A percentile compares a stretch with the other conserved stretches of the same genome.
Conservation (phyloP, 495 filamentous ascomycete species). For the Podospora pseudocomata region DNA sequence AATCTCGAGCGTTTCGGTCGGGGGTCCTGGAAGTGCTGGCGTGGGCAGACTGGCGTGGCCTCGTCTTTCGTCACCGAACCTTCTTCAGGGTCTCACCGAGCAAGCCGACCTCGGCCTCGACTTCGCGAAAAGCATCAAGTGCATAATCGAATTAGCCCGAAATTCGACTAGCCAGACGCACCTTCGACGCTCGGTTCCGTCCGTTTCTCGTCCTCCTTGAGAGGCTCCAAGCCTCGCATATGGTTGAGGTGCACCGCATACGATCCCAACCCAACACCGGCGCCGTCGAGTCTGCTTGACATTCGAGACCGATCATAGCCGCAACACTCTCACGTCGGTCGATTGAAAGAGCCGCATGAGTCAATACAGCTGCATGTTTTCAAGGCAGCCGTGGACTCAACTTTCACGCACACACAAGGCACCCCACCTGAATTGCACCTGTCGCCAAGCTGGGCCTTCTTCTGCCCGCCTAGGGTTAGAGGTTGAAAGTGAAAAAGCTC, state of each 20-base stretch:
- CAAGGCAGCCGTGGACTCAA: background rate
- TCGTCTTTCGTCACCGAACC: background rate
- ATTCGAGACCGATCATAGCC: background rate
- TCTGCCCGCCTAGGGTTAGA: background rate
- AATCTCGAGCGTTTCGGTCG: background rate
- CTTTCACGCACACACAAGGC: background rate
- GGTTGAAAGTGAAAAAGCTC: background rate
- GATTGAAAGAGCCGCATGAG: background rate
- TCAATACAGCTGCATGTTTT: background rate
- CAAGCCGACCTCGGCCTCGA: background rate
- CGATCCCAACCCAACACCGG: background rate
- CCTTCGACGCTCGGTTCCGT: background rate
- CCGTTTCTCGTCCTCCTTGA: background rate
- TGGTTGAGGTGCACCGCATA: background rate
- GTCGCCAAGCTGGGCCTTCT: background rate
- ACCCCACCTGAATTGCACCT: background rate
- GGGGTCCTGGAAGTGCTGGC: background rate
- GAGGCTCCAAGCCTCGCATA: background rate
- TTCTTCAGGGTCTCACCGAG: background rate
- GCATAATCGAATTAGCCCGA: background rate
- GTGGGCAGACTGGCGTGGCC: background rate
- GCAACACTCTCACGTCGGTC: background rate
- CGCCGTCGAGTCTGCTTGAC: background rate
- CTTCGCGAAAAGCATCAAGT: background rate
- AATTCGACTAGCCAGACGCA: background rate